Evolutionary conservation across 2,329 filamentous ascomycete genomes (phyloP), one percentile per base, ranked within the genome.

Genomic region (Cordyceps javanica): DNA sequence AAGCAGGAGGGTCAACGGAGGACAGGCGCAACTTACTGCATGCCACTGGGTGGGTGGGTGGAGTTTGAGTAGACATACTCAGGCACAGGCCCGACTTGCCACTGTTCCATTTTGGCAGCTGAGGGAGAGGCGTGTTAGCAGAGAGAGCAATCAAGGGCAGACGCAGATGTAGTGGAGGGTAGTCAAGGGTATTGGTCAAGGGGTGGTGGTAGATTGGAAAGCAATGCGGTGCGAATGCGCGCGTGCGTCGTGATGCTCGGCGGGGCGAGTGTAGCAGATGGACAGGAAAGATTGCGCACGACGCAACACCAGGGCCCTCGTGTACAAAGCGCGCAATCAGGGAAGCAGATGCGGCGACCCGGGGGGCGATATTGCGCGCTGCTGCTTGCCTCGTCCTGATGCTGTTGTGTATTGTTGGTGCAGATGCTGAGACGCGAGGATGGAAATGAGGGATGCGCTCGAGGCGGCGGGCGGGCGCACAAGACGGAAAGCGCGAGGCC

Each of bases 81-180:
- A 73, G 80, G 80, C 72, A 83, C 76, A 65, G 80, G 79, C 73
- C 80, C 79, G 70, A 83, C 78, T 72, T 82, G 78, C 80, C 80
- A 83, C 73, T 82, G 79, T 75, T 83, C 78, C 80, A 83, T 83
- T 73, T 46, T 58, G 52, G 14, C 52, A 32, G 42, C 52, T 55
- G 13, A 39, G 5, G 16, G 23, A 23, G 30, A 46, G 41, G 19
- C 14, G 8, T 25, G 52, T 55, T 46, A 55, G 52, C 30, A 46
- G 6, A 16, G 6, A 16, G 21, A 36, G 52, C 32, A 46, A 14
- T 55, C 28, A 48, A 30, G 28, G 41, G 23, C 11, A 38, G 32
- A 21, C 13, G 26, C 23, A 45, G 19, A 38, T n/a, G 30, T 14
- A 14, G 32, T 46, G 52, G 16, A 46, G 16, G 42, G 44, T 39